A percentile compares a stretch with the other conserved stretches of the same genome.
phyloP scores from a whole-genome alignment of 2,329 filamentous ascomycete genomes.

The Dothideomycetes sp. region DNA sequence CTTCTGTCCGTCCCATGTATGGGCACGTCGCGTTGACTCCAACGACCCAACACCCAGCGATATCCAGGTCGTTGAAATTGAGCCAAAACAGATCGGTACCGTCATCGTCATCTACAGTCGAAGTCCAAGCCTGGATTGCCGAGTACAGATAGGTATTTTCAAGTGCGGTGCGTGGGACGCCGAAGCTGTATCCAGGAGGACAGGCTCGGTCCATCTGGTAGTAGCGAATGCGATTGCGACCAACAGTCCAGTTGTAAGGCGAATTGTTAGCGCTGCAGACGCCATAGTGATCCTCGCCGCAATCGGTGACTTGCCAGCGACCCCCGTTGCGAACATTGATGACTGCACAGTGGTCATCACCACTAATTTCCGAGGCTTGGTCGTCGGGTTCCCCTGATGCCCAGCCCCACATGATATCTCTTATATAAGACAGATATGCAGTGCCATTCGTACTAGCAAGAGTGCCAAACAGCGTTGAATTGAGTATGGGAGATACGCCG shows the following conservation, averaged over 20 bases:
- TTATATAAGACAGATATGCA: conserved; percentile 44
- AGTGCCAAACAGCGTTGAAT: conserved; percentile 42
- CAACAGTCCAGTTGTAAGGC: conserved; percentile 51
- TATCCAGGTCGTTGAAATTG: conserved; percentile 52
- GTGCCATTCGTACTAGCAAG: conserved; percentile 41
- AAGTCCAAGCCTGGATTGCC: conserved; percentile 13
- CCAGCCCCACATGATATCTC: conserved; percentile 53
- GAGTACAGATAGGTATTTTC: conserved; percentile 52
- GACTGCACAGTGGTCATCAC: conserved; percentile 45
- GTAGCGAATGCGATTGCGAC: conserved; percentile 29
- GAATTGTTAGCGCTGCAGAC: conserved; percentile 43
- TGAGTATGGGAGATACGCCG: conserved; percentile 52
- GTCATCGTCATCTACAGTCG: conserved; percentile 19
- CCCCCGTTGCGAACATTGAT: conserved; percentile 40
- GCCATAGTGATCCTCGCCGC: conserved; percentile 40
- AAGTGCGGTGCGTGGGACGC: conserved; percentile 51
- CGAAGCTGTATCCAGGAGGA: conserved; percentile 41
- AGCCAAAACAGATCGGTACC: conserved; percentile 42
- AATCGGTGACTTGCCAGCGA: conserved; percentile 52
- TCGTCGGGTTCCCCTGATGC: conserved; percentile 47
- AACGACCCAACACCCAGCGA: conserved; percentile 51
- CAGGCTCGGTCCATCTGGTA: conserved; percentile 39
- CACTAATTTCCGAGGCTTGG: conserved; percentile 16
- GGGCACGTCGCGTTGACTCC: conserved; percentile 50
- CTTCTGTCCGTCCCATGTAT: conserved; percentile 38